Percentiles rank a stretch among this genome's conserved stretches.
Conservation (phyloP, 805 yeast genomes). For the Kazachstania martiniae region DNA sequence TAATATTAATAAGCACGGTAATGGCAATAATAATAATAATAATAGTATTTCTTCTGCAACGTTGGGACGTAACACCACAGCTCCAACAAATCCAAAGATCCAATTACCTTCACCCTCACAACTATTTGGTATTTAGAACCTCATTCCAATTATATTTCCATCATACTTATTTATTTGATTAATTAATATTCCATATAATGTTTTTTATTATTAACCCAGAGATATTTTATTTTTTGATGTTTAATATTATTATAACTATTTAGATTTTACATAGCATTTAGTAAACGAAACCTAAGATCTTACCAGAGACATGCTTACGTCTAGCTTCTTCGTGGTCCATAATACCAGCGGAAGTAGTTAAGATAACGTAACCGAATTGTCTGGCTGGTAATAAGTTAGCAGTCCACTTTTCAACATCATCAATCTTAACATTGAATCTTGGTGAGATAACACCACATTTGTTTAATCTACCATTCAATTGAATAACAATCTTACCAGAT, state of each 20-base stretch:
- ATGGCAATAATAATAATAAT: not conserved
- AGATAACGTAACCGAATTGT: slow-evolving; percentile 95
- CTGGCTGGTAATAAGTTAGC: slow-evolving; percentile 96
- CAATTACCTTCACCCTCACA: slow-evolving; percentile 13
- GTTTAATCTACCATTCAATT: slow-evolving; percentile 95
- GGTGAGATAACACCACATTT: slow-evolving; percentile 98
- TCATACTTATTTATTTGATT: not conserved
- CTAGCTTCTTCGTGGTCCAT: slow-evolving; percentile 99
- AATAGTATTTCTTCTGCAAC: too few relatives aligned
- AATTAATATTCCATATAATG: not conserved
- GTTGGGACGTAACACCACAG: not conserved
- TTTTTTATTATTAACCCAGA: too few relatives aligned
- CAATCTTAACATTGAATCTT: slow-evolving; percentile 92
- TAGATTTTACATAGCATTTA: too few relatives aligned
- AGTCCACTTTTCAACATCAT: slow-evolving; percentile 96
- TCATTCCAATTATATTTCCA: not conserved
- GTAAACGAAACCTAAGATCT: slow-evolving; percentile 95
- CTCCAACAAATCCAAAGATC: slow-evolving; percentile 1
- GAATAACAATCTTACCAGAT: slow-evolving; percentile 94
- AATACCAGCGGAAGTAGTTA: slow-evolving; percentile 98
- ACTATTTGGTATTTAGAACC: slow-evolving; percentile 7
- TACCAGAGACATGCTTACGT: slow-evolving; percentile 99
- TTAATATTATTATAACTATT: too few relatives aligned
- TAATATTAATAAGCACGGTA: not conserved
- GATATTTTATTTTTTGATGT: too few relatives aligned